Evolutionary conservation across 2,329 filamentous ascomycete genomes (phyloP), one percentile per base, ranked within the genome.

Genomic region (Aspergillus brunneoviolaceus): DNA sequence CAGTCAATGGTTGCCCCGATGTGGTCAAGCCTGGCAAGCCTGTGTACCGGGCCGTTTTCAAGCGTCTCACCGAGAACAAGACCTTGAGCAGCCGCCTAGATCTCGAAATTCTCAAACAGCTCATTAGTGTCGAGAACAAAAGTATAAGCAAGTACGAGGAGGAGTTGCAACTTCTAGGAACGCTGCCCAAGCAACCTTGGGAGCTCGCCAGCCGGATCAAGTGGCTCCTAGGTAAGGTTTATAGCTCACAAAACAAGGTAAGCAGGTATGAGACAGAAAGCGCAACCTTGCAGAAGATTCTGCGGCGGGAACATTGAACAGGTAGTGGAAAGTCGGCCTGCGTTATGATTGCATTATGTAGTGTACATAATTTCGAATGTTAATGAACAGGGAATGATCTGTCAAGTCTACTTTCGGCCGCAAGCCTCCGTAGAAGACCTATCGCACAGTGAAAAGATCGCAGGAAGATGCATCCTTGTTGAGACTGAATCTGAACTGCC

Each of bases 41-140:
- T 0, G 89, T 98, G 27, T 96, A 94, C 75, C 86, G 88, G 60
- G 87, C 93, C 1, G 93, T 93, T 0, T 98, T 98, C 78, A 82
- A 84, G 61, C 81, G 85, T 42, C 79, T 97, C 42, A 83, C 87
- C 0, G 78, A 85, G 50, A 93, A 97, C 71, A 81, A 82, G 6
- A 91, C 92, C 0, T 81, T 97, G 48, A 82, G 83, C 48, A 88
- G 89, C 39, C 86, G 88, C 65, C 85, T 97, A 74, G 88, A 92
- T 69, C 79, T 96, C 11, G 84, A 85, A 1, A 81, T 92, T 19
- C 69, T 96, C 23, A 82, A 80, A 0, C 88, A 94, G 72, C 78
- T 90, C 59, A 85, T 87, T 25, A 88, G 88, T 69, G 83, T 86
- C 3, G 91, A 96, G 78, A 88, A 83, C 54, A 86, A 86, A 73